Base-by-base conservation (phyloP, 306 rosid genomes). In the Astragalus membranaceus region DNA sequence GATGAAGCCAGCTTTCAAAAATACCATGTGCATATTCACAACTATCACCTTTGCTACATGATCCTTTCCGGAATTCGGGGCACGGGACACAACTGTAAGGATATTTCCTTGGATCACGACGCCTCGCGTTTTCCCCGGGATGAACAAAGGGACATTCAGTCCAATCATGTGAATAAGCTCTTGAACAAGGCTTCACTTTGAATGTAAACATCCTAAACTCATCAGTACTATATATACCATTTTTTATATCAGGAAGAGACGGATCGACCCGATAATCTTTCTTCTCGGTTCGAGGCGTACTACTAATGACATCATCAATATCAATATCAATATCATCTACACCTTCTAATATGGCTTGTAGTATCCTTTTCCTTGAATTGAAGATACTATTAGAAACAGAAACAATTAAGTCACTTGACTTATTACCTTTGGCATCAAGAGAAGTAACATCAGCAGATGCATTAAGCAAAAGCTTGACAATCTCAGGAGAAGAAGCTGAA, bases 91-190 rank as follows among this genome's bases (percentile, higher is more conserved):
- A 92, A 74, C 92, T 92, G 43, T 92, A 89, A 48, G 81, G 84
- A 64, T 79, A 89, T 73, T 87, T 87, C 84, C 84, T 76, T 0
- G 89, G 98, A 79, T 92, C 98, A 3, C 98, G 88, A n/a, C 96
- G 82, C 87, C 96, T 86, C 1, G 98, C 95, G 49, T 89, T 92
- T 63, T 92, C 98, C 10, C 98, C 98, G 0, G 95, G 98, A 87
- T 92, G 98, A 66, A 85, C 96, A 67, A 86, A 92, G 1, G 98
- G 98, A 41, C 98, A 92, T 87, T 89, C 96, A 2, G 96, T 92
- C 96, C 98, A 92, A 67, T 92, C 98, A 23, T 92, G 98, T 17
- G 98, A 86, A 69, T 92, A 92, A 61, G 98, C 96, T 79, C 98
- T 89, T 46, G 98, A 89, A 72, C 98, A 92, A 17, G 98, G 96